Conservation (phyloP, 805 yeast species). For the Metschnikowia gelsemii region DNA sequence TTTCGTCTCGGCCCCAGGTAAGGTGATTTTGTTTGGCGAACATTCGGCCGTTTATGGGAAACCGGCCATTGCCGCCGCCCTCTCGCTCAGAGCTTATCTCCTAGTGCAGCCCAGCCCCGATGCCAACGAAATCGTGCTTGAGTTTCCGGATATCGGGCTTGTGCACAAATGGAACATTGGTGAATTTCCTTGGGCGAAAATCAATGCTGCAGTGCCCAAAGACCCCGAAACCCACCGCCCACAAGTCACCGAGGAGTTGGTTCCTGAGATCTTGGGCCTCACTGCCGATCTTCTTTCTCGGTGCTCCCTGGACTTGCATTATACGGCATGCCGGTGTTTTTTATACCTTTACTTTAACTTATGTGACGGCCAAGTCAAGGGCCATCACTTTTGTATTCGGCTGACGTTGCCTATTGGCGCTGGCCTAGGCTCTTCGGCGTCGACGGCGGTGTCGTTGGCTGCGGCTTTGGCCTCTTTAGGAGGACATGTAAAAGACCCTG, state of each 20-base stretch:
- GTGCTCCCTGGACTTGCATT: conserved; percentile 58
- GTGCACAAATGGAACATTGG: conserved; percentile 58
- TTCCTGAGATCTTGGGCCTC: conserved; percentile 55
- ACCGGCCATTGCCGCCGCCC: conserved; percentile 96
- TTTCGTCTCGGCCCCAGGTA: conserved; percentile 91
- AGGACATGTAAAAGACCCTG: conserved; percentile 47
- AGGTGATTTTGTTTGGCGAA: conserved; percentile 93
- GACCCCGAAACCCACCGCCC: conserved; percentile 26
- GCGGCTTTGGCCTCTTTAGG: conserved; percentile 68
- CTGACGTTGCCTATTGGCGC: conserved; percentile 95
- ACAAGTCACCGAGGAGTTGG: conserved; percentile 50
- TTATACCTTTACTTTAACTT: conserved; percentile 69
- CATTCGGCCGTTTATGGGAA: conserved; percentile 92
- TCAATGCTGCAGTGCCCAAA: conserved; percentile 12
- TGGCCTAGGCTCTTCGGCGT: conserved; percentile 93
- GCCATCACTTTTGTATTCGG: conserved; percentile 62
- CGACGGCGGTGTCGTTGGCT: conserved; percentile 80
- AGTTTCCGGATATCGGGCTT: conserved; percentile 77
- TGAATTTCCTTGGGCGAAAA: conserved; percentile 61
- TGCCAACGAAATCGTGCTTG: conserved; percentile 50
- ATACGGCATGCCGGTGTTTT: conserved; percentile 79
- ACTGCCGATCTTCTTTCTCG: conserved; percentile 45
- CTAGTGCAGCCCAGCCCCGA: conserved; percentile 53
- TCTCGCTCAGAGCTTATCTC: conserved; percentile 80
- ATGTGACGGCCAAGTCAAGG: conserved; percentile 47